These are phyloP conservation scores for Nakaseomyces glabratus DNA, from an alignment of 1,139 yeast species.

Conservation along the genomic window DNA sequence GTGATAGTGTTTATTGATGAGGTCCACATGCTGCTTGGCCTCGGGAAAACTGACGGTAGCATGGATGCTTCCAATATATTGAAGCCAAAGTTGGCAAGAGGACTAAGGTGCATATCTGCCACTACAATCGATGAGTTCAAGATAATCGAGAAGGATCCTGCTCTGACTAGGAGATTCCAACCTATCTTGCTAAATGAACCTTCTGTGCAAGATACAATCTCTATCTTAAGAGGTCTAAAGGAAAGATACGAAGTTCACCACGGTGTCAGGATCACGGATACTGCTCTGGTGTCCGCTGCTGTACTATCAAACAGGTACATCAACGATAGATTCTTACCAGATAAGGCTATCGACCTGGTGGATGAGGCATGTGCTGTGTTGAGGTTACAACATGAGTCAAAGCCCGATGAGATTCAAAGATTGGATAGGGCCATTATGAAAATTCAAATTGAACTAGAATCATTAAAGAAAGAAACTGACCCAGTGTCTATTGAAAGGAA, in stretches of 20 bases:
- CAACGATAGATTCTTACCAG: conserved; percentile 86
- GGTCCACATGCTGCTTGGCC: conserved; percentile 79
- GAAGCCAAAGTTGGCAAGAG: conserved; percentile 92
- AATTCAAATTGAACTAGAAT: conserved; percentile 87
- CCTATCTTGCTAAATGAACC: conserved; percentile 86
- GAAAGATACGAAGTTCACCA: conserved; percentile 95
- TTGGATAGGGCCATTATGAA: conserved; percentile 89
- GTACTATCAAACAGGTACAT: conserved; percentile 83
- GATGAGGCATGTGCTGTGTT: conserved; percentile 97
- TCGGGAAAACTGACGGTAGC: conserved; percentile 92
- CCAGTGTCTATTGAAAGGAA: conserved; percentile 71
- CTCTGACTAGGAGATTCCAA: conserved; percentile 84
- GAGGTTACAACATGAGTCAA: conserved; percentile 89
- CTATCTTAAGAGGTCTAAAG: conserved; percentile 85
- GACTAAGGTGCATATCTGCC: conserved; percentile 93
- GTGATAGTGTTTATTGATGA: conserved; percentile 88
- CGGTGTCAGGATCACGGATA: conserved; percentile 92
- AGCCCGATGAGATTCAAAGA: conserved; percentile 88
- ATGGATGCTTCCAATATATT: conserved; percentile 91
- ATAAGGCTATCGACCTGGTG: conserved; percentile 90
- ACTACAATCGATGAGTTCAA: conserved; percentile 87
- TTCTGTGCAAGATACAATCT: conserved; percentile 82
- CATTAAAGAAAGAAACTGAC: conserved; percentile 86
- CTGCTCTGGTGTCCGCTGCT: conserved; percentile 91
- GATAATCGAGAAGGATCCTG: conserved; percentile 87